phyloP scores from a whole-genome alignment of 108 stramenopile genomes.

The Hondaea fermentalgiana region DNA sequence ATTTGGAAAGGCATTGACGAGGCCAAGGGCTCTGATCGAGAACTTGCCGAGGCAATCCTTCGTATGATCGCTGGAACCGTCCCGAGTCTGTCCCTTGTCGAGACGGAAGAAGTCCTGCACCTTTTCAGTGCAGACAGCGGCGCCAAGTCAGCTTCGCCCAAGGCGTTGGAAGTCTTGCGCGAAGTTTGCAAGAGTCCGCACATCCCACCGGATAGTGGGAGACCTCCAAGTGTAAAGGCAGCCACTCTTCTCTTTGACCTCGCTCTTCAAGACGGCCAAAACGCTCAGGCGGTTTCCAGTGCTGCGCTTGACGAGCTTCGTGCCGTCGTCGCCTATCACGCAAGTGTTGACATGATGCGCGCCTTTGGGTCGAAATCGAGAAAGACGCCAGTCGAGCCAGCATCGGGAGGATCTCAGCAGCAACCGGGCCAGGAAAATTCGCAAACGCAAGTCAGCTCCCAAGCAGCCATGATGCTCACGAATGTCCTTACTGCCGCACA shows the following conservation, averaged over 20 bases:
- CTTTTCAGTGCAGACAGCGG: neutral
- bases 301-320: neutral
- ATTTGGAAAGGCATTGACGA: neutral
- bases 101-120: neutral
- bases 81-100: neutral
- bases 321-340: neutral
- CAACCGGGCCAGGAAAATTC: neutral
- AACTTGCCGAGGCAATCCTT: neutral
- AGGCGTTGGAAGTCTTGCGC: neutral
- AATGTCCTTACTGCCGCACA: neutral
- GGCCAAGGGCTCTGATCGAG: neutral
- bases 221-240: neutral
- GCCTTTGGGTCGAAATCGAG: neutral
- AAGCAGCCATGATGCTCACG: neutral
- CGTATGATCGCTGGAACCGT: neutral
- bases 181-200: neutral
- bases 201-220: too few species aligned
- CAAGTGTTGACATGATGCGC: neutral
- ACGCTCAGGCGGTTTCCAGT: too few species aligned
- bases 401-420: neutral
- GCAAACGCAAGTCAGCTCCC: neutral
- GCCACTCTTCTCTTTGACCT: neutral
- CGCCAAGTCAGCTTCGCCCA: neutral
- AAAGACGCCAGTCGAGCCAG: too few species aligned
- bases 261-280: neutral